These are phyloP conservation scores for Suhomyces faveliae DNA, from an alignment of 805 yeast species.

Conservation along the genomic window DNA sequence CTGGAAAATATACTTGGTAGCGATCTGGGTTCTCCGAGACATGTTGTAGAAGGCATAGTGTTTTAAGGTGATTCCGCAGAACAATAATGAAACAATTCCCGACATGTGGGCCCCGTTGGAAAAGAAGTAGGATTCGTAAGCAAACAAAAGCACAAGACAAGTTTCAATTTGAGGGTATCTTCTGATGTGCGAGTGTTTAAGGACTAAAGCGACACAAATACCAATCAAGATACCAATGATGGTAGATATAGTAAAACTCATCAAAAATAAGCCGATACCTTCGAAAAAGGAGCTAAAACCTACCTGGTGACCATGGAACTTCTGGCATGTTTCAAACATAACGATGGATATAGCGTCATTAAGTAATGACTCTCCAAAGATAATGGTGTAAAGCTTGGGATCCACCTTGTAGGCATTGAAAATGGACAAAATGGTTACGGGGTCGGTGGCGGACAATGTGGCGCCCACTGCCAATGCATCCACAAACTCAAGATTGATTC, in stretches of 20 bases:
- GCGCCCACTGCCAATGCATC: conserved; percentile 98
- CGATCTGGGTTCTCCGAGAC: conserved; percentile 96
- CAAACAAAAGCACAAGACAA: conserved; percentile 83
- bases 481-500: conserved; percentile 85
- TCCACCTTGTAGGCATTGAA: conserved; percentile 98
- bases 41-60: conserved; percentile 97
- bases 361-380: conserved; percentile 91
- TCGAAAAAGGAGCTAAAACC: conserved; percentile 77
- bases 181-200: conserved; percentile 90
- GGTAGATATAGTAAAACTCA: conserved; percentile 90
- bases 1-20: conserved; percentile 93
- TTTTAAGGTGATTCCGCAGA: conserved; percentile 94
- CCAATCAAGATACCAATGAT: conserved; percentile 89
- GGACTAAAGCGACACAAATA: conserved; percentile 78
- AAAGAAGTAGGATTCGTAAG: conserved; percentile 94
- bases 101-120: conserved; percentile 99
- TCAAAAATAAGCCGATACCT: conserved; percentile 89
- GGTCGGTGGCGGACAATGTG: conserved; percentile 96
- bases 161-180: conserved; percentile 97
- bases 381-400: conserved; percentile 94
- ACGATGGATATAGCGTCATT: conserved; percentile 98
- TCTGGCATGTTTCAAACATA: conserved; percentile 98
- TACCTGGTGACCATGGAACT: conserved; percentile 82
- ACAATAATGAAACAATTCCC: conserved; percentile 90
- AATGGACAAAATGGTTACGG: conserved; percentile 93